These are phyloP conservation scores for Daldinia decipiens DNA, from an alignment of 495 filamentous ascomycete species.

Conservation along the genomic window DNA sequence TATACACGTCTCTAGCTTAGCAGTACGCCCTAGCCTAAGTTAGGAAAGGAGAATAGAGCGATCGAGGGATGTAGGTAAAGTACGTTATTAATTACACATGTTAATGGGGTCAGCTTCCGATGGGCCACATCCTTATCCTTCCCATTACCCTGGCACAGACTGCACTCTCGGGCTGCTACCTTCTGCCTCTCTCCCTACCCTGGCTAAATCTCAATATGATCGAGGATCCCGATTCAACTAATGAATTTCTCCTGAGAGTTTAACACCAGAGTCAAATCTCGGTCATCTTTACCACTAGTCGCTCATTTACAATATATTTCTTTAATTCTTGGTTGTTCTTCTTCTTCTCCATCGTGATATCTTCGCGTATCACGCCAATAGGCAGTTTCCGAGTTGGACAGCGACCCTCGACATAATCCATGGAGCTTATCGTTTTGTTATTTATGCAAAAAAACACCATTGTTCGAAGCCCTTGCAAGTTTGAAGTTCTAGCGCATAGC, in stretches of 20 bases:
- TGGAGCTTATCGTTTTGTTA: slow-evolving; percentile 29
- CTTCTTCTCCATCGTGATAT: slow-evolving; percentile 11
- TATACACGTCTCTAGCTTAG: slow-evolving; percentile 19
- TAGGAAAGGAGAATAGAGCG: slow-evolving; percentile 21
- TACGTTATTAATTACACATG: background rate
- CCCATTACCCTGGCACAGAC: slow-evolving; percentile 33
- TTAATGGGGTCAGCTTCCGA: slow-evolving; percentile 20
- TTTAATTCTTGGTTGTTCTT: slow-evolving; percentile 7
- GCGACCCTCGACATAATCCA: slow-evolving; percentile 23
- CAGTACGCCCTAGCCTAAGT: slow-evolving; percentile 26
- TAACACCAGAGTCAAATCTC: slow-evolving; percentile 33
- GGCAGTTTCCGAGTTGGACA: background rate
- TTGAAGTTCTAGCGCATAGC: slow-evolving; percentile 21
- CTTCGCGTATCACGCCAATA: slow-evolving; percentile 19
- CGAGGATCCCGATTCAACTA: slow-evolving; percentile 37
- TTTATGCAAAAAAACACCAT: slow-evolving; percentile 33
- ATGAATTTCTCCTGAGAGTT: slow-evolving; percentile 38
- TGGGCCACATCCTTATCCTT: slow-evolving; percentile 32
- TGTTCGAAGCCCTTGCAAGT: slow-evolving; percentile 32
- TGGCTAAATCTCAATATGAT: slow-evolving; percentile 43
- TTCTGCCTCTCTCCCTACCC: slow-evolving; percentile 32
- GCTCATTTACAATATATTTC: slow-evolving; percentile 31
- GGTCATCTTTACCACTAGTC: slow-evolving; percentile 32
- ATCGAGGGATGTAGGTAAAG: slow-evolving; percentile 12
- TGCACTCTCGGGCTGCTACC: slow-evolving; percentile 35